Percentiles rank a stretch among this genome's conserved stretches.
These are phyloP conservation scores for Globisporangium polare DNA, from an alignment of 352 stramenopile species.

Conservation along the genomic window DNA sequence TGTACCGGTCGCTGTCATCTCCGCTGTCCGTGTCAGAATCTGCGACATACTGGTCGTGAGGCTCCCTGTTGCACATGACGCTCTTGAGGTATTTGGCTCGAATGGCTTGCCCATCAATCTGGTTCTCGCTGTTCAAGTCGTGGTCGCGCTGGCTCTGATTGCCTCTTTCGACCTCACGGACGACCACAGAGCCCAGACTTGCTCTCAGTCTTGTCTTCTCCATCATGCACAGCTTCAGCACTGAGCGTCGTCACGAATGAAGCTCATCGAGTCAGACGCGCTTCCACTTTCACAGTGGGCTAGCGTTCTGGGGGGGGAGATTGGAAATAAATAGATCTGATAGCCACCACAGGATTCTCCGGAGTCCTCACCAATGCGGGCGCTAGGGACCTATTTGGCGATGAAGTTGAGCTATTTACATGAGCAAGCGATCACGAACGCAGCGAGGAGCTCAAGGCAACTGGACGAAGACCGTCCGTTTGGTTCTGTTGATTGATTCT, in stretches of 20 bases:
- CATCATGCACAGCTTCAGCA: not conserved
- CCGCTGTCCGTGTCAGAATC: not conserved
- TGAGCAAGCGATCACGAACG: not conserved
- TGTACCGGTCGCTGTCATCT: slow-evolving; percentile 4
- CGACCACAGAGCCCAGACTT: not conserved
- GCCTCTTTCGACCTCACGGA: not conserved
- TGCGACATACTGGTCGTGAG: not conserved
- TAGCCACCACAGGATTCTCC: not conserved
- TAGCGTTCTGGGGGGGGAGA: not conserved
- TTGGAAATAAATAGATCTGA: not conserved
- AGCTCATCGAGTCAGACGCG: not conserved
- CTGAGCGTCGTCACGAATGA: not conserved
- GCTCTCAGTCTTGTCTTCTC: not conserved
- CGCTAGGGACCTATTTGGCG: not conserved
- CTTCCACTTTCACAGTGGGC: too few species aligned
- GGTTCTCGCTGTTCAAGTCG: not conserved
- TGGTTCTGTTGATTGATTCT: too few species aligned
- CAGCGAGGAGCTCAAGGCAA: not conserved
- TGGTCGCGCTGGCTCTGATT: not conserved
- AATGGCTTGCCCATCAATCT: not conserved
- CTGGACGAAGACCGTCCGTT: not conserved
- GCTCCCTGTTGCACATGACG: not conserved
- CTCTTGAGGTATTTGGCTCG: not conserved
- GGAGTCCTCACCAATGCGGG: not conserved
- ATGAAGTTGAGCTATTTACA: not conserved